These are phyloP conservation scores for Hypholoma fasciculare DNA, from an alignment of 768 basidiomycete genomes.

Conservation along the genomic window DNA sequence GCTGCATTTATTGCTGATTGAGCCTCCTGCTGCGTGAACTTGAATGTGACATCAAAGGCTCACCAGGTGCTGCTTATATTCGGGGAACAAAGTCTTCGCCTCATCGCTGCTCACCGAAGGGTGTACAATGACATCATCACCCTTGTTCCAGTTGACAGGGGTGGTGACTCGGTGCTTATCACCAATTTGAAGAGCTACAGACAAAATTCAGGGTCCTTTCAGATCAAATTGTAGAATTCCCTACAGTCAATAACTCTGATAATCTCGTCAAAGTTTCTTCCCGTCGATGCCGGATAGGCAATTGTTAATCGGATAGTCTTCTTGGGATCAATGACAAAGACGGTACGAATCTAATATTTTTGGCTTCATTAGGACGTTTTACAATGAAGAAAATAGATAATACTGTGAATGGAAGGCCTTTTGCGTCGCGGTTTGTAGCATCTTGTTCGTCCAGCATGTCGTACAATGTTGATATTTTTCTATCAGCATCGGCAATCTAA, in stretches of 20 bases:
- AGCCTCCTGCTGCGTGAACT: neutral
- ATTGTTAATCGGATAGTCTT: slow-evolving; percentile 90
- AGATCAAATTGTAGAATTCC: slow-evolving; percentile 4
- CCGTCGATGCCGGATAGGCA: slow-evolving; percentile 94
- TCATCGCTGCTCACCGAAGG: slow-evolving; percentile 82
- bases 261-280: slow-evolving; percentile 83
- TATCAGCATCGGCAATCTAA: slow-evolving; percentile 90
- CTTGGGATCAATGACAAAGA: slow-evolving; percentile 97
- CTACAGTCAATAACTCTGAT: slow-evolving; percentile 73
- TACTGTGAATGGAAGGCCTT: slow-evolving; percentile 93
- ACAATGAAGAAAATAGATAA: slow-evolving; percentile 11
- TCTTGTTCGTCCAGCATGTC: slow-evolving; percentile 98
- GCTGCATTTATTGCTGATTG: slow-evolving; percentile 37
- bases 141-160: slow-evolving; percentile 94
- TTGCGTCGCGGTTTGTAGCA: slow-evolving; percentile 81
- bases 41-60: slow-evolving; percentile 15
- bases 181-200: slow-evolving; percentile 80
- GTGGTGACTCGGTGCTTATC: slow-evolving; percentile 85
- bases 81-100: slow-evolving; percentile 89
- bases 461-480: slow-evolving; percentile 82
- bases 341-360: slow-evolving; percentile 76
- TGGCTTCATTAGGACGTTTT: neutral
- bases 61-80: slow-evolving; percentile 79
- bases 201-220: slow-evolving; percentile 5
- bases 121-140: slow-evolving; percentile 93